phyloP scores from a whole-genome alignment of 768 basidiomycete species.

The Agrocybe pediades region DNA sequence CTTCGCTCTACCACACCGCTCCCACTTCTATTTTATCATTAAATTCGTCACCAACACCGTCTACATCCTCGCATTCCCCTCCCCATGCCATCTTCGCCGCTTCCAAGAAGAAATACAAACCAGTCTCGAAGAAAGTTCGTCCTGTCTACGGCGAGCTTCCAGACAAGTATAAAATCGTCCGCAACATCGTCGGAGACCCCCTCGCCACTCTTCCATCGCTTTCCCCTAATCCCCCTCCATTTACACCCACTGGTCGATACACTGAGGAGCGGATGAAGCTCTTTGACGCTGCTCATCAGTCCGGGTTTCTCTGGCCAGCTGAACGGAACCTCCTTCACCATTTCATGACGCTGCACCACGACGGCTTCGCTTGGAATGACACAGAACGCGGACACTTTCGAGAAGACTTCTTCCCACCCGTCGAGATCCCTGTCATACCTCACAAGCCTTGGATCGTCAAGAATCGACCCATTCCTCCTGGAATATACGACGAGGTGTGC shows the following conservation, averaged over 20 bases:
- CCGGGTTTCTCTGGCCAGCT: constrained; percentile 20
- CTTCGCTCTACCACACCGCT: background rate
- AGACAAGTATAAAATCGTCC: constrained; percentile 24
- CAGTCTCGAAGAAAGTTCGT: constrained; percentile 24
- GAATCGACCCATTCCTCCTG: constrained; percentile 33
- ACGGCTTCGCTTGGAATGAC: constrained; percentile 8
- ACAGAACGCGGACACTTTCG: too few relatives aligned
- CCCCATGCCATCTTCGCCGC: too few relatives aligned
- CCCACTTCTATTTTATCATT: background rate
- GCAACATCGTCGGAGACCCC: constrained; percentile 30
- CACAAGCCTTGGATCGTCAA: constrained; percentile 31
- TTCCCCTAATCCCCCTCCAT: constrained; percentile 18
- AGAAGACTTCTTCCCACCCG: too few relatives aligned
- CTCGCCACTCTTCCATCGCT: constrained; percentile 24
- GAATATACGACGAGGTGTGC: constrained; percentile 32
- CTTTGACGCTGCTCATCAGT: constrained; percentile 16
- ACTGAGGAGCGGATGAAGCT: constrained; percentile 20
- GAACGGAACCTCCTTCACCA: constrained; percentile 33
- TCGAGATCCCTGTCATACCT: constrained; percentile 28
- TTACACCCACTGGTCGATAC: constrained; percentile 22
- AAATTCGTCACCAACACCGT: background rate
- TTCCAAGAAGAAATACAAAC: constrained; percentile 30
- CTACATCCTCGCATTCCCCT: too few relatives aligned
- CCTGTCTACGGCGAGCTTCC: constrained; percentile 25
- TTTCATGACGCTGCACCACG: constrained; percentile 22